Evolutionary conservation across 1,284 basidiomycete species (phyloP), one percentile per base, ranked within the genome.

Genomic region (Veloboletus limbatus): DNA sequence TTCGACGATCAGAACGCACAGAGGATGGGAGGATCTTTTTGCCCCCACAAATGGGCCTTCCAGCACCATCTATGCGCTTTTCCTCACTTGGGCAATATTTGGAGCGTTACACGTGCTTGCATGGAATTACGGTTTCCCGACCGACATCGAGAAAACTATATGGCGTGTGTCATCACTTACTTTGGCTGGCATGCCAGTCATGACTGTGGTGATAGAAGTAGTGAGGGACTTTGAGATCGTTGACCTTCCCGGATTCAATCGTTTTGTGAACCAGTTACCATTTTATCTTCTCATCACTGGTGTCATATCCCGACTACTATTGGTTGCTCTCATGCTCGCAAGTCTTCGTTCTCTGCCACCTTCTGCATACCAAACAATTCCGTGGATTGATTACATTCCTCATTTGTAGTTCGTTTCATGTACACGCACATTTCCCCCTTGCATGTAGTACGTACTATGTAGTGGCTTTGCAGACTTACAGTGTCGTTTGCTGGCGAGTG

Each of bases 101-200:
- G 46, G 49, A 11, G 26, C 22, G 9, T n/a, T 49, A 0, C 49
- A 49, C 6, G 16, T 17, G 3, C 17, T 31, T 3, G 36, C 45
- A 6, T 50, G 46, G 48, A 28, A 42, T 43, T 43, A 43, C 8
- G 30, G 18, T 9, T 50, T 43, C 11, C 40, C 31, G 4, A 43
- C 25, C 2, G 4, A 7, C 6, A 18, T 8, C 9, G 40, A 49
- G 37, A 34, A 35, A 18, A n/a, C 4, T 2, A 4, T 31, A 2
- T 43, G 31, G 45, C 27, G 40, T 13, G 26, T 35, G 7, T 27
- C 37, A 1, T 42, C 46, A 18, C 30, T 49, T 8, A 8, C 14
- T 14, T 11, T 48, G 39, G 26, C 24, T 21, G 37, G 10, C 18
- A 11, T 20, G 2, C 47, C 32, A 3, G 13, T 41, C 20, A 2